Percentiles rank a stretch among this genome's conserved stretches.
Conservation (phyloP, 177 flowering plant genomes). For the Vitis hybrid region DNA sequence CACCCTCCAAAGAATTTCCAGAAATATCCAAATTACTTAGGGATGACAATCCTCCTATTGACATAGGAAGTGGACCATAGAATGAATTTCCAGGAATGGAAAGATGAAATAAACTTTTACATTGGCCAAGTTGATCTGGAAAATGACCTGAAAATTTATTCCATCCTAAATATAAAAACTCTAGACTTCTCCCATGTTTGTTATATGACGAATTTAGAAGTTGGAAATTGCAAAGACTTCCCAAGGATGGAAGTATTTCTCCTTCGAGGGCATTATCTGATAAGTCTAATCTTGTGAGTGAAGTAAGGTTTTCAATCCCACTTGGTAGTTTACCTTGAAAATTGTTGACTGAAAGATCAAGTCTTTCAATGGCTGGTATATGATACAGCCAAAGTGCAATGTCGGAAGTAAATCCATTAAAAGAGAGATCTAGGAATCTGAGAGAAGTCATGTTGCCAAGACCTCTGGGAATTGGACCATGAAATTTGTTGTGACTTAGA, state of each 20-base stretch:
- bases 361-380: too few species aligned
- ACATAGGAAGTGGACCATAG: constrained; percentile 15
- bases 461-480: constrained; percentile 2
- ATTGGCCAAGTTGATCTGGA: too few species aligned
- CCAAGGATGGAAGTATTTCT: not conserved
- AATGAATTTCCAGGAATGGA: constrained; percentile 9
- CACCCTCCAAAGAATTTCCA: constrained; percentile 19
- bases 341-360: not conserved
- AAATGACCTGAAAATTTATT: too few species aligned
- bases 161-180: too few species aligned
- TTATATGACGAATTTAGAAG: too few species aligned
- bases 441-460: constrained; percentile 5
- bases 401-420: too few species aligned
- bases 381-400: too few species aligned
- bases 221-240: constrained; percentile 4
- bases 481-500: not conserved
- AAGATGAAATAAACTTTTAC: not conserved
- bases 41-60: too few species aligned
- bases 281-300: too few species aligned
- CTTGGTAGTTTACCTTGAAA: not conserved
- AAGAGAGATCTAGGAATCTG: not conserved
- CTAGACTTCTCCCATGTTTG: too few species aligned
- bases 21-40: not conserved
- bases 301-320: too few species aligned
- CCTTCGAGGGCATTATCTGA: too few species aligned